Base-by-base conservation (phyloP, 148 eudicot genomes). In the Vaccinium macrocarpon region DNA sequence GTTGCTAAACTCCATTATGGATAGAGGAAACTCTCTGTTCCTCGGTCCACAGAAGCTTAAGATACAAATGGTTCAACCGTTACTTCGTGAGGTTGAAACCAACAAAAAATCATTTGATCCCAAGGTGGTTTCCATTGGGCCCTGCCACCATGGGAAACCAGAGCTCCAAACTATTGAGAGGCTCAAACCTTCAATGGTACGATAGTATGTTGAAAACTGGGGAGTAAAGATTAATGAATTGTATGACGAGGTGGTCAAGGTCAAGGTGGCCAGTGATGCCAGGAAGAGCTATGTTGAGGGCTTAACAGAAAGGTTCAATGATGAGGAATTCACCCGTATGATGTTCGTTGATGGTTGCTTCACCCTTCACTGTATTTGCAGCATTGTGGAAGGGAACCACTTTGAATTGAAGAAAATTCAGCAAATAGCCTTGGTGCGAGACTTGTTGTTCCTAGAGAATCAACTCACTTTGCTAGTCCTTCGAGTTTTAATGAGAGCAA, bases 71-170 rank as follows among this genome's bases (percentile, higher is more conserved):
- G 79, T 76, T 49, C 56, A 23, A 12, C 29, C 2, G 29, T 18
- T 49, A 1, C 56, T 76, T 46, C 27, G 56, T 3, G 56, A 76
- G 25, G 19, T 78, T 1, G 42, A 78, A 52, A 51, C 61, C 81
- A 78, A 78, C 61, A 78, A 78, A n/a, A 27, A 78, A 27, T 52
- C 21, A 32, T 78, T 13, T 27, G 59, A 78, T 25, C 81, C 81
- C 2, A 10, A 8, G 81, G 61, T 78, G 61, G 81, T 78, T 52
- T 51, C 81, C 2, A 78, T 78, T 27, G 81, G 59, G 52, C 81
- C 81, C 8, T 52, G 1, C 61, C 81, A 78, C 46, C 81, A 51
- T 51, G 42, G 81, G 0, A 51, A 78, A 25, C 42, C 10, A 12
- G 42, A 52, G 62, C 81, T 78, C 16, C 3, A 78, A 27, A 12